Conservation (phyloP, 2,329 filamentous ascomycete species). For the Colletotrichum gigasporum region DNA sequence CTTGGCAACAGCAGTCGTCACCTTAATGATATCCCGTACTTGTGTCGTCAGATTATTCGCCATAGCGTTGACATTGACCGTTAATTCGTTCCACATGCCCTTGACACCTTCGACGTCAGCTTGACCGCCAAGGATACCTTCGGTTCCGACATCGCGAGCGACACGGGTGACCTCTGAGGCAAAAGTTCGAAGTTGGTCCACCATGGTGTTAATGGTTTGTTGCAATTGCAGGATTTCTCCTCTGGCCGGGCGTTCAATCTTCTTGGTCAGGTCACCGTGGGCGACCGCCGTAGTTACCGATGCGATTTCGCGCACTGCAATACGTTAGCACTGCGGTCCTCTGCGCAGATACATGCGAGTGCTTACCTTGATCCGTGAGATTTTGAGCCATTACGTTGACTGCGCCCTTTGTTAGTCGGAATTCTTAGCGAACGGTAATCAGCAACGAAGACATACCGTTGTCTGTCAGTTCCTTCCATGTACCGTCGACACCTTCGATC, state of each 20-base stretch:
- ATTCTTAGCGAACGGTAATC: constrained; percentile 26
- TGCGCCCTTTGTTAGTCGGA: constrained; percentile 38
- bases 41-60: constrained; percentile 87
- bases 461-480: constrained; percentile 96
- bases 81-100: constrained; percentile 90
- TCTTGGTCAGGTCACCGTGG: constrained; percentile 84
- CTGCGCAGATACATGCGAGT: not conserved
- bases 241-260: constrained; percentile 82
- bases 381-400: constrained; percentile 89
- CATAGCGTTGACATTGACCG: constrained; percentile 89
- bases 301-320: constrained; percentile 80
- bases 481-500: constrained; percentile 93
- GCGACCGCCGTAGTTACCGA: constrained; percentile 86
- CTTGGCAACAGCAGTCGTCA: constrained; percentile 76
- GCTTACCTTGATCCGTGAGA: constrained; percentile 75
- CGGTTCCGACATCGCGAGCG: constrained; percentile 84
- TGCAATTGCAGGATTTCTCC: constrained; percentile 86
- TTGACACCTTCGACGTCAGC: constrained; percentile 85
- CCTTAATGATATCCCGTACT: constrained; percentile 93
- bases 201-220: constrained; percentile 91
- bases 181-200: constrained; percentile 85
- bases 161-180: constrained; percentile 86
- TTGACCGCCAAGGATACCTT: constrained; percentile 84
- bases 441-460: constrained; percentile 64
- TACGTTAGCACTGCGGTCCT: not conserved